phyloP scores from a whole-genome alignment of 768 basidiomycete genomes.

The Suillus luteus region DNA sequence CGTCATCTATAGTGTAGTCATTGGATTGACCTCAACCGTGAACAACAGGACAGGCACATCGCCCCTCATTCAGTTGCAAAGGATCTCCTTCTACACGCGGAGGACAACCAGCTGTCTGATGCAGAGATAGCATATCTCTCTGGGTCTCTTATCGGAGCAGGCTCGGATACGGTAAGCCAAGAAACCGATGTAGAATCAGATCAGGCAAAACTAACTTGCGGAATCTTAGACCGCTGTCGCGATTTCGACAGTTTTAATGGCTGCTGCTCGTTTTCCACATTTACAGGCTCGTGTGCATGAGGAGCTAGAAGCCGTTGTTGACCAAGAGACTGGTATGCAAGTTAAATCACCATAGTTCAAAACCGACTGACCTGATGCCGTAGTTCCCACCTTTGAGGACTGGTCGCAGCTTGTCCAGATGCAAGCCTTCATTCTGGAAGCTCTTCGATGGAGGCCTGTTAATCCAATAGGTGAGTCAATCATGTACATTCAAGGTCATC shows the following conservation, averaged over 20 bases:
- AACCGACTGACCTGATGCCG: background rate
- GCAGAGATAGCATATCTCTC: constrained; percentile 59
- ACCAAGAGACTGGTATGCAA: constrained; percentile 35
- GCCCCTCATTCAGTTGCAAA: constrained; percentile 45
- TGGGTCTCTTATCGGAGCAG: constrained; percentile 64
- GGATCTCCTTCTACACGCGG: constrained; percentile 49
- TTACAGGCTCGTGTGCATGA: constrained; percentile 38
- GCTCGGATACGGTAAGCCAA: constrained; percentile 50
- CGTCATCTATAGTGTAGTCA: background rate
- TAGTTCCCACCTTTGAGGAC: constrained; percentile 43
- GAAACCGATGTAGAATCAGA: too few species aligned
- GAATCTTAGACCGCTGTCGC: constrained; percentile 27
- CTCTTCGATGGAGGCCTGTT: constrained; percentile 41
- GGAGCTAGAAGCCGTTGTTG: constrained; percentile 40
- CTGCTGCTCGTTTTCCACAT: constrained; percentile 38
- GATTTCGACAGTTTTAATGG: constrained; percentile 37
- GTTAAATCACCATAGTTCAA: background rate
- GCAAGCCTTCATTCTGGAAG: constrained; percentile 41
- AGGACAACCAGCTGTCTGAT: constrained; percentile 49
- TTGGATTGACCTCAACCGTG: constrained; percentile 29
- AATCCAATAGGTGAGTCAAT: constrained; percentile 30
- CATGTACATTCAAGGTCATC: background rate
- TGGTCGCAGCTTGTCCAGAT: constrained; percentile 34
- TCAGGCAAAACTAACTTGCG: background rate
- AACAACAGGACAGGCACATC: constrained; percentile 15